phyloP scores from a whole-genome alignment of 2,329 filamentous ascomycete species.

The Pyrenochaeta sp. region DNA sequence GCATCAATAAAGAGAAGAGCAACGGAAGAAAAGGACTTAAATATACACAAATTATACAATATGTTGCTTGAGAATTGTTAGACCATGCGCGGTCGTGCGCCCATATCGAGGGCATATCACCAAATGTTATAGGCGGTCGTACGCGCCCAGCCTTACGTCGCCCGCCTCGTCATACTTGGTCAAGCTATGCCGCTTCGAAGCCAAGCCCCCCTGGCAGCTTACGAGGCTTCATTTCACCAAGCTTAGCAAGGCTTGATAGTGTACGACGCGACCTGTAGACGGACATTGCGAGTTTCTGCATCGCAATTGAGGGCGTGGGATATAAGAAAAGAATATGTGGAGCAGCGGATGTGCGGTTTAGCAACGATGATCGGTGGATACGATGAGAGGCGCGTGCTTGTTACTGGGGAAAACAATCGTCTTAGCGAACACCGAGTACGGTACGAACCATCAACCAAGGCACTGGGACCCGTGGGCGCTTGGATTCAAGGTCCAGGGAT shows the following conservation, averaged over 20 bases:
- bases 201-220: not conserved
- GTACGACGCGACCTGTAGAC: not conserved
- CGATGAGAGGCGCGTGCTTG: not conserved
- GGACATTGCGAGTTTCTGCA: not conserved
- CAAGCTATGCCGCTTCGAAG: not conserved
- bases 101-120: slow-evolving; percentile 4
- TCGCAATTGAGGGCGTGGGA: not conserved
- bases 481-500: not conserved
- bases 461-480: not conserved
- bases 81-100: slow-evolving; percentile 5
- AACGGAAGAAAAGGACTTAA: not conserved
- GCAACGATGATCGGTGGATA: not conserved
- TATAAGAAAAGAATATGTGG: not conserved
- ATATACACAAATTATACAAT: not conserved
- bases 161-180: not conserved
- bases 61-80: not conserved
- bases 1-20: not conserved
- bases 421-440: slow-evolving; percentile 1
- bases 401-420: not conserved
- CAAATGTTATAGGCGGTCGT: slow-evolving; percentile 8
- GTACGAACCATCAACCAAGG: not conserved
- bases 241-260: slow-evolving; percentile 5
- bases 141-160: slow-evolving; percentile 6
- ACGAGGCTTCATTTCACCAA: not conserved
- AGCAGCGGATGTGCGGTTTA: not conserved